Conservation (phyloP, 139 green algal genomes). For the Chlamydomonas urium region DNA sequence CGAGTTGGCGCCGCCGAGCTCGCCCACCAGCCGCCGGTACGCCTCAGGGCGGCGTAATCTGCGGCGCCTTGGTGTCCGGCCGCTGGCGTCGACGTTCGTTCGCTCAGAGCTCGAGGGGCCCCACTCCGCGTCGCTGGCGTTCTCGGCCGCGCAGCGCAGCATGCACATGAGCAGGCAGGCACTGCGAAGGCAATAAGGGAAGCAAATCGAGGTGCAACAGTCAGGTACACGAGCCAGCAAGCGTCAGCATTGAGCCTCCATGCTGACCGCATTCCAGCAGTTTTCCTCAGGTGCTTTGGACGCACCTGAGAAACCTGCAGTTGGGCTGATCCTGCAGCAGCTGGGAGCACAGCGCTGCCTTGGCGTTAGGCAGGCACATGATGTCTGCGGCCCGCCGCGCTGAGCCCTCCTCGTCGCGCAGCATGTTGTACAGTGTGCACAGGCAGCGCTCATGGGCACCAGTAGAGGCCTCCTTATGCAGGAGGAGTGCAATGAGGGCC, state of each 20-base stretch:
- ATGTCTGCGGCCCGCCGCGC: neutral
- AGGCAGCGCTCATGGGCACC: slow-evolving; percentile 7
- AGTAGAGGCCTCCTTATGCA: neutral
- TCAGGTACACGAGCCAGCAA: neutral
- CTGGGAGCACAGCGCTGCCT: neutral
- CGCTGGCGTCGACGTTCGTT: neutral
- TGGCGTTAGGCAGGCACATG: neutral
- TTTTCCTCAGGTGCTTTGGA: too few species aligned
- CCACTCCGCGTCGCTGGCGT: neutral
- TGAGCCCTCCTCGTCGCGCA: neutral
- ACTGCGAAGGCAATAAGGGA: neutral
- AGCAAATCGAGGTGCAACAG: too few species aligned
- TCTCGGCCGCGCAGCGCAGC: neutral
- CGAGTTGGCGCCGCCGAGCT: too few species aligned
- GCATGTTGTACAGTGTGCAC: slow-evolving; percentile 12
- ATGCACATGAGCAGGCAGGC: slow-evolving; percentile 11
- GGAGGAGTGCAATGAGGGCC: slow-evolving; percentile 1
- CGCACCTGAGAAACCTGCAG: too few species aligned
- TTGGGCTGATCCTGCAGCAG: too few species aligned
- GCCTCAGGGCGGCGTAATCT: neutral
- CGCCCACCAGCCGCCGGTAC: neutral
- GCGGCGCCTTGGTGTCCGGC: neutral
- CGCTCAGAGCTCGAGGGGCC: neutral
- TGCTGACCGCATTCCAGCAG: neutral
- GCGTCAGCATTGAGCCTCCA: neutral